phyloP scores from a whole-genome alignment of 2,329 filamentous ascomycete genomes.

The Microcera coccophila region DNA sequence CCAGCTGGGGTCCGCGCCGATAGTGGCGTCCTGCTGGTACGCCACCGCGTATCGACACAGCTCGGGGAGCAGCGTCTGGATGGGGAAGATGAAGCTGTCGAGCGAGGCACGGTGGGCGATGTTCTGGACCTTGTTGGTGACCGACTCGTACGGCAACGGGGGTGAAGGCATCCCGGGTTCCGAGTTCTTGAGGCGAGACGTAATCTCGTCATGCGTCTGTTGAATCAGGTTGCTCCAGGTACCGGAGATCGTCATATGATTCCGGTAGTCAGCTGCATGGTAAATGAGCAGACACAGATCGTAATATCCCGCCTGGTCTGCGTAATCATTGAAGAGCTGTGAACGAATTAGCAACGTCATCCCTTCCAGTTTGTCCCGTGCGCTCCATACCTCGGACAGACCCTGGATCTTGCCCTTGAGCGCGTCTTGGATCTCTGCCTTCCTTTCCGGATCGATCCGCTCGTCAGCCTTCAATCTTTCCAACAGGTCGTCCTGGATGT shows the following conservation, averaged over 20 bases:
- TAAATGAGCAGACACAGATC: constrained; percentile 92
- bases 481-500: constrained; percentile 89
- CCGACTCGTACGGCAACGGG: constrained; percentile 64
- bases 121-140: constrained; percentile 60
- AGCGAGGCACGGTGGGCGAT: constrained; percentile 63
- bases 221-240: constrained; percentile 84
- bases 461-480: constrained; percentile 70
- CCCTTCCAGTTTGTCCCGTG: no score
- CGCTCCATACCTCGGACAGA: constrained; percentile 64
- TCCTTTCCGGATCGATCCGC: constrained; percentile 62
- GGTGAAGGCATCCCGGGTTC: constrained; percentile 35
- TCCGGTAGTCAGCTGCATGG: constrained; percentile 86
- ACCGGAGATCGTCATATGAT: constrained; percentile 73
- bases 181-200: constrained; percentile 43
- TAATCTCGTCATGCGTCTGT: constrained; percentile 59
- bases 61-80: constrained; percentile 56
- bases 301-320: constrained; percentile 87
- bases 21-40: constrained; percentile 54
- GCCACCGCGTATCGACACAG: constrained; percentile 60
- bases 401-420: constrained; percentile 76
- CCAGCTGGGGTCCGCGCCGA: constrained; percentile 55
- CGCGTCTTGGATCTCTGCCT: constrained; percentile 58
- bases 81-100: constrained; percentile 64
- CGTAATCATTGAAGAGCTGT: constrained; percentile 88
- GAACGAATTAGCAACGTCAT: constrained; percentile 16